These are phyloP conservation scores for Mychonastes homosphaera DNA, from an alignment of 139 green algal species.

Conservation along the genomic window DNA sequence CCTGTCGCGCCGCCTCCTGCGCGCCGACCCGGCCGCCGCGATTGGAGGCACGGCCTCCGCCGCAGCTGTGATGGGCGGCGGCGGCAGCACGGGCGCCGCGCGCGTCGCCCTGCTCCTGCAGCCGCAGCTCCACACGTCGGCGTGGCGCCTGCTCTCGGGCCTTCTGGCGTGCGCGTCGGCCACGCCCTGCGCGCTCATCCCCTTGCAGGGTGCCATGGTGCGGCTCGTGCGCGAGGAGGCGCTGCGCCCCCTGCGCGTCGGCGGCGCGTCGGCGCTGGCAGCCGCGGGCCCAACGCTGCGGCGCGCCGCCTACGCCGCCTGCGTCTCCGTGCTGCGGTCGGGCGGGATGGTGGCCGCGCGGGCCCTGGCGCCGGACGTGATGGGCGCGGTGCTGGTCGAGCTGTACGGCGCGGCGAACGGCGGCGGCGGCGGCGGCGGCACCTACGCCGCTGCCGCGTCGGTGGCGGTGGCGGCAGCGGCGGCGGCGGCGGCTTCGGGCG, in stretches of 20 bases:
- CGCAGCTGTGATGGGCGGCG: not conserved
- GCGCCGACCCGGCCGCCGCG: conserved; percentile 22
- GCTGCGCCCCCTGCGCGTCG: conserved; percentile 19
- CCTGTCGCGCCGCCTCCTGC: conserved; percentile 27
- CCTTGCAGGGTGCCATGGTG: conserved; percentile 21
- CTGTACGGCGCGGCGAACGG: conserved; percentile 36
- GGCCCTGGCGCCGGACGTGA: conserved; percentile 16
- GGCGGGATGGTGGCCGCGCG: conserved; percentile 22
- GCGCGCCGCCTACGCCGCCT: conserved; percentile 23
- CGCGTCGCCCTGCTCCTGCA: conserved; percentile 25
- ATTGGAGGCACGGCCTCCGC: too few species aligned
- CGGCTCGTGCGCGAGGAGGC: conserved; percentile 25
- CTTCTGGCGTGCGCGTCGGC: conserved; percentile 7
- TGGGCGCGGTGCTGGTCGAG: conserved; percentile 18
- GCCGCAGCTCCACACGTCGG: conserved; percentile 18
- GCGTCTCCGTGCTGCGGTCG: conserved; percentile 12
- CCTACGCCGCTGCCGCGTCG: conserved; percentile 3
- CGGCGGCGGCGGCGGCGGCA: conserved; percentile 6
- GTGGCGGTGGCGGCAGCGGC: not conserved
- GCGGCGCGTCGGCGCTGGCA: not conserved
- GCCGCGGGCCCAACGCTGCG: conserved; percentile 4
- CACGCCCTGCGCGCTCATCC: conserved; percentile 9
- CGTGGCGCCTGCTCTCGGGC: conserved; percentile 18
- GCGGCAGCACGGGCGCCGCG: conserved; percentile 18
- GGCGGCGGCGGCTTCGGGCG: not conserved